These are phyloP conservation scores for Neurospora discreta DNA, from an alignment of 495 filamentous ascomycete genomes.

Conservation along the genomic window DNA sequence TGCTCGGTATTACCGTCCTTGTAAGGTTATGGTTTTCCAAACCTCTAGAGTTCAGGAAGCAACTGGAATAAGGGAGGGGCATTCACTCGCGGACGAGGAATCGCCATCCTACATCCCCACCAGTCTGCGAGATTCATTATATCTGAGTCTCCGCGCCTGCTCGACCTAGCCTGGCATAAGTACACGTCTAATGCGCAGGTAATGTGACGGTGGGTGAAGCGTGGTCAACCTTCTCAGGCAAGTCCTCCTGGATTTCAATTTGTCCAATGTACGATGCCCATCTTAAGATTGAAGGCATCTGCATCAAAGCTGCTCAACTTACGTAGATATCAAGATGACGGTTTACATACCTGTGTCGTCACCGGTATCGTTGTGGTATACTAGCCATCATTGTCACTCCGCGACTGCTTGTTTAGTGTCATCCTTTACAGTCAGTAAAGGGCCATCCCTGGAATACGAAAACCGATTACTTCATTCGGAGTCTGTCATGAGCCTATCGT, in stretches of 20 bases:
- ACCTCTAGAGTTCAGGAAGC: neutral
- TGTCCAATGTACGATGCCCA: no score
- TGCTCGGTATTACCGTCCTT: neutral
- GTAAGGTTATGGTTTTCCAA: neutral
- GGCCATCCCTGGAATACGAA: no score
- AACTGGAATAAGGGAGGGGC: neutral
- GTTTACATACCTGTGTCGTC: neutral
- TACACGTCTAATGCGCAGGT: neutral
- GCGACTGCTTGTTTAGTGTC: neutral
- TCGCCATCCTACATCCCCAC: neutral
- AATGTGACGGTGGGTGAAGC: neutral
- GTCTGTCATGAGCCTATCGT: neutral
- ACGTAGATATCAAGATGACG: neutral
- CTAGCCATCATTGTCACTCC: neutral
- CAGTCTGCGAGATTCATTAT: neutral
- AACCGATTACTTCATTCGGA: neutral
- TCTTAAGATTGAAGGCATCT: no score
- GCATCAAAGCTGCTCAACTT: neutral
- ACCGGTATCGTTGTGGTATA: neutral
- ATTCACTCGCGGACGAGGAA: neutral
- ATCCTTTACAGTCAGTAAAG: neutral
- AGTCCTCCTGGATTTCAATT: neutral
- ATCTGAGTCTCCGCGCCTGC: neutral
- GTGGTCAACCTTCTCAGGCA: neutral
- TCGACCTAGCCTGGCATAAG: neutral